phyloP scores from a whole-genome alignment of 805 yeast species.

The Alloascoidea hylecoeti region DNA sequence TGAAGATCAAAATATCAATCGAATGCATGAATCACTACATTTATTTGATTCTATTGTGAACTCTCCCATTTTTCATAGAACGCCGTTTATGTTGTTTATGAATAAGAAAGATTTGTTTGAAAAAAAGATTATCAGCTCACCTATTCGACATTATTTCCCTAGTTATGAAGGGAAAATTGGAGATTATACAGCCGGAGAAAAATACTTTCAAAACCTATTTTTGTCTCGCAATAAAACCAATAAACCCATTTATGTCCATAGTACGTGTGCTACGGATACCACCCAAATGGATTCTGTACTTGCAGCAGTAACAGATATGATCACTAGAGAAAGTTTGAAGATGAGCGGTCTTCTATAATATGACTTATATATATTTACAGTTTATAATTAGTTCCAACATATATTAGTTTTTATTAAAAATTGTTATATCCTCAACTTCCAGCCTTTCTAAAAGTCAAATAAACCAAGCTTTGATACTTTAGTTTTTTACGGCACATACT shows the following conservation, averaged over 20 bases:
- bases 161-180: conserved; percentile 55
- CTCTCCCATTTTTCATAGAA: conserved; percentile 70
- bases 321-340: conserved; percentile 70
- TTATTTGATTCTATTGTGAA: conserved; percentile 75
- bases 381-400: too few species aligned
- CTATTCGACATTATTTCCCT: conserved; percentile 64
- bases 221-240: conserved; percentile 45
- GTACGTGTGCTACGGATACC: conserved; percentile 94
- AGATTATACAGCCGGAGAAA: conserved; percentile 51
- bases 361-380: conserved; percentile 3
- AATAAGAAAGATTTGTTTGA: conserved; percentile 80
- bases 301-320: conserved; percentile 84
- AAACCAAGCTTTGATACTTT: conserved; percentile 8
- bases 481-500: conserved; percentile 18
- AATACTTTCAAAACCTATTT: conserved; percentile 59
- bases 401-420: too few species aligned
- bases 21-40: conserved; percentile 83
- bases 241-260: conserved; percentile 76
- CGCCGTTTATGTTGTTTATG: conserved; percentile 80
- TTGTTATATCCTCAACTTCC: too few species aligned
- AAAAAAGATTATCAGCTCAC: conserved; percentile 49
- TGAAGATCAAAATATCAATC: conserved; percentile 79
- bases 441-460: background rate
- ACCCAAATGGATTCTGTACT: conserved; percentile 80
- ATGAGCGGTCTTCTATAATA: conserved; percentile 58